phyloP scores from a whole-genome alignment of 495 filamentous ascomycete species.

The Tuber aestivum region DNA sequence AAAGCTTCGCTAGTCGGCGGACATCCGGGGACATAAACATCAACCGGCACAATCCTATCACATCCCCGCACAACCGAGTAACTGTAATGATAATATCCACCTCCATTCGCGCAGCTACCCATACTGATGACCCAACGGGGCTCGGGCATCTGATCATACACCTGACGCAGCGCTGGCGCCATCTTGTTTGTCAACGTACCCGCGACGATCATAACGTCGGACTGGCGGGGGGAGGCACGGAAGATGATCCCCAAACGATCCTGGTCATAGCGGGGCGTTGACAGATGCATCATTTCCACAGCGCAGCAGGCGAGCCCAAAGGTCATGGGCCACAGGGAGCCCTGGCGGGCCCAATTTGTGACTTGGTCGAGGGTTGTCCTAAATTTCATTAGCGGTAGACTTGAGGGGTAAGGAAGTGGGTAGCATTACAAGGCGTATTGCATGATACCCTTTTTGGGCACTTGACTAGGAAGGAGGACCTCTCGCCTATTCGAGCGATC shows the following conservation, averaged over 20 bases:
- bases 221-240: conserved; percentile 89
- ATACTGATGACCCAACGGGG: conserved; percentile 88
- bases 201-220: conserved; percentile 96
- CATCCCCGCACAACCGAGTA: conserved; percentile 84
- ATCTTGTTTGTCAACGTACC: conserved; percentile 97
- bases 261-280: conserved; percentile 91
- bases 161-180: conserved; percentile 87
- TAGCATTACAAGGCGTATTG: conserved; percentile 89
- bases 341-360: conserved; percentile 90
- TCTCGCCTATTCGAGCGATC: conserved; percentile 52
- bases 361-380: conserved; percentile 89
- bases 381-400: conserved; percentile 13
- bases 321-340: conserved; percentile 94
- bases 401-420: conserved; percentile 1
- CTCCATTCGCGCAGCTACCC: conserved; percentile 88
- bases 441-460: conserved; percentile 86
- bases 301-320: conserved; percentile 96
- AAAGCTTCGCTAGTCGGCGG: conserved; percentile 83
- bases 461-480: conserved; percentile 83
- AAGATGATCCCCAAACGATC: conserved; percentile 96
- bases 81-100: conserved; percentile 91
- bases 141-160: conserved; percentile 98
- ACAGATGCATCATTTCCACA: conserved; percentile 98
- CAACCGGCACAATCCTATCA: conserved; percentile 84
- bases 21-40: conserved; percentile 89